These are phyloP conservation scores for Pythium periplocum DNA, from an alignment of 352 stramenopile species.

Conservation along the genomic window DNA sequence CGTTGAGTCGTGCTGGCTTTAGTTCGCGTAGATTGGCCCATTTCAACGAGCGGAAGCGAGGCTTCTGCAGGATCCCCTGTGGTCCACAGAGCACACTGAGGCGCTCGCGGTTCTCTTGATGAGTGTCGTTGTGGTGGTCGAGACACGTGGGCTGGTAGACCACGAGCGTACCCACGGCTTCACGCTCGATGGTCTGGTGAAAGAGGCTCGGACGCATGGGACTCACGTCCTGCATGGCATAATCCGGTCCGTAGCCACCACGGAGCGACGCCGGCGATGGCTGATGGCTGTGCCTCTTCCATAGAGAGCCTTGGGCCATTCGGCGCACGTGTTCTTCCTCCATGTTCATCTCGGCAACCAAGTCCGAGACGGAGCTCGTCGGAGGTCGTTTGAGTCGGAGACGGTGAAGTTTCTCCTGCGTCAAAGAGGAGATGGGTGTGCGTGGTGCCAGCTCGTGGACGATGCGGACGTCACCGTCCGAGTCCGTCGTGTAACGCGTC, in stretches of 20 bases:
- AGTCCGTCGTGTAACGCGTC: no score
- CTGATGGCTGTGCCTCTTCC: no score
- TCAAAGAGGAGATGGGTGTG: slow-evolving; percentile 5
- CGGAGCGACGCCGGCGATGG: no score
- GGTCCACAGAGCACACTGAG: slow-evolving; percentile 48
- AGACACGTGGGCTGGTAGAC: slow-evolving; percentile 69
- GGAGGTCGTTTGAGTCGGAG: slow-evolving; percentile 4
- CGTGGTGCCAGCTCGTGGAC: neutral
- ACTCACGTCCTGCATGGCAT: no score
- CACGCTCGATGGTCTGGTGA: no score
- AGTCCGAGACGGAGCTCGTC: neutral
- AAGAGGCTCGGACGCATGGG: no score
- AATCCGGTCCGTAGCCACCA: no score
- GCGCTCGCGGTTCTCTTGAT: slow-evolving; percentile 62
- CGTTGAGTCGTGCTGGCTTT: slow-evolving; percentile 37
- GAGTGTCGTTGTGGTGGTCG: slow-evolving; percentile 71
- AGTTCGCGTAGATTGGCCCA: slow-evolving; percentile 61
- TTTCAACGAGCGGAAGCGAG: slow-evolving; percentile 50
- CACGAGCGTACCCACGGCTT: slow-evolving; percentile 30
- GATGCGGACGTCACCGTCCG: slow-evolving; percentile 1
- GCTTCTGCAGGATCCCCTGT: slow-evolving; percentile 56
- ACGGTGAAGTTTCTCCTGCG: slow-evolving; percentile 4
- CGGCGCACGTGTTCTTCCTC: no score
- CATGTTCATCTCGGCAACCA: slow-evolving; percentile 1
- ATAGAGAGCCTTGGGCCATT: no score